Base-by-base conservation (phyloP, 148 eudicot genomes). In the Silene conica region DNA sequence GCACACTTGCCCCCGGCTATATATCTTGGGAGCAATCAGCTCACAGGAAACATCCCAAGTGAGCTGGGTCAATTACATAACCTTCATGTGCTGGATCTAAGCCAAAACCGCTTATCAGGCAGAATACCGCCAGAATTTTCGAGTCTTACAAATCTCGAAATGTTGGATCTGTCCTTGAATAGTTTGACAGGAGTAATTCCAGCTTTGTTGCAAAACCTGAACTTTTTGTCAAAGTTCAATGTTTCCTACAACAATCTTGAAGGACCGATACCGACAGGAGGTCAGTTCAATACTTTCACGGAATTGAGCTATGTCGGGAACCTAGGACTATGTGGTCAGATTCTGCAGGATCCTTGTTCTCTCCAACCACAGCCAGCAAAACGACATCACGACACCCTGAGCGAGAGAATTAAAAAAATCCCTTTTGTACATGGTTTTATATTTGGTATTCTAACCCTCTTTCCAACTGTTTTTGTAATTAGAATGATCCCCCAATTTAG, bases 181-280 rank as follows among this genome's bases (percentile, higher is more conserved):
- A 31, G 34, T 2, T 31, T 31, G 34, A 78, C 93, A 0, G 93
- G 96, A 56, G 79, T 78, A 73, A 90, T 90, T 56, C 98, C 98
- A 43, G n/a, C 73, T 31, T 89, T 92, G 1, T 84, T 93, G 18
- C 69, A 21, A 58, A 74, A 59, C 66, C 86, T 90, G 34, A 59
- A 74, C 73, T 88, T 88, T 77, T 71, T 88, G 68, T 82, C 90
- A 0, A 67, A 11, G 5, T 90, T 90, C 67, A 84, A 80, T 45
- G 89, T 88, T 23, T 85, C 92, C 38, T 11, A 82, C 82, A 90
- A 88, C 76, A 64, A 85, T 71, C 88, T 90, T 7, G 46, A 81
- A 59, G 96, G 96, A 67, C 62, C 74, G 19, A 79, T 90, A 73
- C 92, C 96, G 61, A 48, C 76, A 22, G 92, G 92, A 57, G 90